A percentile compares a stretch with the other conserved stretches of the same genome.
phyloP scores from a whole-genome alignment of 768 basidiomycete species.

The Symmetrospora coprosmae region DNA sequence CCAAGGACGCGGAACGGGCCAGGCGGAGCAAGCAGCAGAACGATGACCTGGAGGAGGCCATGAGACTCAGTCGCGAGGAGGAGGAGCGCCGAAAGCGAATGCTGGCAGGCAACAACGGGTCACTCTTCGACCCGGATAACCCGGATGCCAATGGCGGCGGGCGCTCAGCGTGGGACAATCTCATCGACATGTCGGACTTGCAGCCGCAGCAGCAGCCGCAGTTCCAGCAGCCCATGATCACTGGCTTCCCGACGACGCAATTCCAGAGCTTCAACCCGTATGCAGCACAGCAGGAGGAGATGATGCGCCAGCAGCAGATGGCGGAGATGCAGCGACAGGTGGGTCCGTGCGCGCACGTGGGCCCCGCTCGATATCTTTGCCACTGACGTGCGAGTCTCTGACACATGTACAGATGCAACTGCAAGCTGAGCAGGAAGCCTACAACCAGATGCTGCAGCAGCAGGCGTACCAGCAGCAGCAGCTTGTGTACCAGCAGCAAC shows the following conservation, averaged over 20 bases:
- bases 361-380: background rate
- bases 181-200: slow-evolving; percentile 36
- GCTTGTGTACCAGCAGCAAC: slow-evolving; percentile 24
- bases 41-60: slow-evolving; percentile 64
- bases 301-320: slow-evolving; percentile 54
- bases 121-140: slow-evolving; percentile 34
- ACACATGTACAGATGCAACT: slow-evolving; percentile 49
- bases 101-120: slow-evolving; percentile 66
- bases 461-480: slow-evolving; percentile 29
- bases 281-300: slow-evolving; percentile 32
- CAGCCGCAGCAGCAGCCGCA: slow-evolving; percentile 47
- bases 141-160: slow-evolving; percentile 1
- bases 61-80: slow-evolving; percentile 78
- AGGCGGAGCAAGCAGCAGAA: slow-evolving; percentile 50
- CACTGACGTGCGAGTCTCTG: slow-evolving; percentile 48
- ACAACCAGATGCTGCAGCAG: slow-evolving; percentile 36
- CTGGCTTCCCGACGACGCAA: slow-evolving; percentile 44
- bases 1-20: slow-evolving; percentile 47
- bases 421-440: slow-evolving; percentile 43
- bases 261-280: slow-evolving; percentile 89
- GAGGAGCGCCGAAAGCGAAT: slow-evolving; percentile 60
- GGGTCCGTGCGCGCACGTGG: slow-evolving; percentile 38
- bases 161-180: slow-evolving; percentile 10
- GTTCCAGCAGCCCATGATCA: slow-evolving; percentile 19
- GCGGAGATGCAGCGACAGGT: slow-evolving; percentile 75